Conservation (phyloP, 2,329 filamentous ascomycete species). For the Aspergillus tanneri region DNA sequence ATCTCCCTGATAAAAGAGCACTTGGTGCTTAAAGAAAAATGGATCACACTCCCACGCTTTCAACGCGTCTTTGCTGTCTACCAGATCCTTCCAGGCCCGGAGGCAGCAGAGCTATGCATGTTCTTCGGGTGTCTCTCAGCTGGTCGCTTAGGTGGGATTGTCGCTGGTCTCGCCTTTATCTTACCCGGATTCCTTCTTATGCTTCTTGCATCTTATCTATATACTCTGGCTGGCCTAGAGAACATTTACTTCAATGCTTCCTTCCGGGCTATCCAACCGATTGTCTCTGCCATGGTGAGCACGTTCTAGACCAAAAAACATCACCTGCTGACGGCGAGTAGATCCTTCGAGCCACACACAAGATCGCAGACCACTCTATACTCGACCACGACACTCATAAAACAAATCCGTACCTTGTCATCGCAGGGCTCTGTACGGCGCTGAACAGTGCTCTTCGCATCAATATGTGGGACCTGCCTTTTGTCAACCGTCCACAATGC, state of each 20-base stretch:
- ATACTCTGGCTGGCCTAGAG: not conserved
- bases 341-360: not conserved
- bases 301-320: not conserved
- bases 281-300: not conserved
- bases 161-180: not conserved
- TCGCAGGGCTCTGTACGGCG: not conserved
- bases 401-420: not conserved
- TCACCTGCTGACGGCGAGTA: not conserved
- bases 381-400: not conserved
- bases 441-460: not conserved
- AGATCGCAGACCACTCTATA: not conserved
- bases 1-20: not conserved
- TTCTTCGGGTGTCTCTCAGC: not conserved
- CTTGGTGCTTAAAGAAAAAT: not conserved
- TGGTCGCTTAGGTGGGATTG: not conserved
- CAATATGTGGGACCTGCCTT: not conserved
- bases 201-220: not conserved
- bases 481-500: not conserved
- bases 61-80: not conserved
- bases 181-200: not conserved
- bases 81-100: not conserved
- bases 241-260: not conserved
- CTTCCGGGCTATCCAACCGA: not conserved
- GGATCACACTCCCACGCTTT: not conserved
- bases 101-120: not conserved